Conservation (phyloP, 176 grass and related monocot genomes). For the Bonia amplexicaulis region DNA sequence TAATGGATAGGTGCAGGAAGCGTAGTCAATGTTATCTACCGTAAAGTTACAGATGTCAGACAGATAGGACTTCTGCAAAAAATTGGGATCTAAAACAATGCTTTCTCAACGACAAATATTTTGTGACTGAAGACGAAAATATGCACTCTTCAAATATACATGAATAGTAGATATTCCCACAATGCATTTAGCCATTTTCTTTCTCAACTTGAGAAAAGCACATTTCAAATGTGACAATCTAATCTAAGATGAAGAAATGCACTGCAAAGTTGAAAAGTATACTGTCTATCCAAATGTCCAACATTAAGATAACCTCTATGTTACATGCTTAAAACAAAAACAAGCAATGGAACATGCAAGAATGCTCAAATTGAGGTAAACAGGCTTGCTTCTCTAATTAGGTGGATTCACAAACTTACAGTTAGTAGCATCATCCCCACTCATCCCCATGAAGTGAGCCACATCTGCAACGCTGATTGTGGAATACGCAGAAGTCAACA, state of each 20-base stretch:
- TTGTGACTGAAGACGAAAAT: neutral
- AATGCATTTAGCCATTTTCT: neutral
- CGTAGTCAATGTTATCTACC: neutral
- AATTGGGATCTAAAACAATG: neutral
- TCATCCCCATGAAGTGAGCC: slow-evolving; percentile 87
- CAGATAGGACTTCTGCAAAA: neutral
- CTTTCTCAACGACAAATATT: neutral
- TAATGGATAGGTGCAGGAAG: neutral
- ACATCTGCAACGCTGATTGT: slow-evolving; percentile 66
- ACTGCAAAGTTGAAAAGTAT: neutral
- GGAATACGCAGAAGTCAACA: slow-evolving; percentile 85
- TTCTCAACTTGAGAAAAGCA: neutral
- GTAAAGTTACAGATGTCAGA: neutral
- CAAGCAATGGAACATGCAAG: neutral
- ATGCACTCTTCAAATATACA: neutral
- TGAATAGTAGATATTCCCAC: neutral
- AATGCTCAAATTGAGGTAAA: neutral
- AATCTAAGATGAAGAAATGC: neutral
- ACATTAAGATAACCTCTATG: neutral
- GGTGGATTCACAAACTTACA: slow-evolving; percentile 47
- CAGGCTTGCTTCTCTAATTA: neutral
- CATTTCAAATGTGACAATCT: neutral
- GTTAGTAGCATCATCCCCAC: slow-evolving; percentile 69
- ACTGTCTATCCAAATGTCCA: neutral
- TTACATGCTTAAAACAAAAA: neutral